Percentiles rank a stretch among this genome's conserved stretches.
Evolutionary conservation across 1,284 basidiomycete genomes (phyloP).

Genomic region (Cutaneotrichosporon cavernicola): DNA sequence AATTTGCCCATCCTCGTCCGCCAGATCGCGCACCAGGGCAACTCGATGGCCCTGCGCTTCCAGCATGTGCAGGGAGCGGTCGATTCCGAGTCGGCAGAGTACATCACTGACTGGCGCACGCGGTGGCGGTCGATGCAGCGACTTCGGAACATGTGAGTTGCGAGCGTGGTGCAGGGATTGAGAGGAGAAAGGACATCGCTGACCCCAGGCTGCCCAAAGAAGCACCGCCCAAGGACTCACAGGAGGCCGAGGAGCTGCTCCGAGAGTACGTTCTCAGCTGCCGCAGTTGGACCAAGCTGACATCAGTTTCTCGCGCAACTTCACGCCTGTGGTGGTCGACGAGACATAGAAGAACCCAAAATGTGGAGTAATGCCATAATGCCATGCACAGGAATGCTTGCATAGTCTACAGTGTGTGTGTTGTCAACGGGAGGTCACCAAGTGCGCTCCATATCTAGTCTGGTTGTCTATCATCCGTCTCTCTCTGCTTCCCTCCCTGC

Average conservation of each 20-base stretch:
- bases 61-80: conserved; percentile 62
- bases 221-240: conserved; percentile 29
- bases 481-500: too few species aligned
- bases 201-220: conserved; percentile 22
- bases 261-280: conserved; percentile 31
- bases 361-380: not conserved
- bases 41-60: conserved; percentile 84
- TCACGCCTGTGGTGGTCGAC: not conserved
- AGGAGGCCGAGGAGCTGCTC: conserved; percentile 37
- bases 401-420: conserved; percentile 5
- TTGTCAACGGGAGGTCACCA: not conserved
- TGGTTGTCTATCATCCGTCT: too few species aligned
- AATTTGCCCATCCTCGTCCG: conserved; percentile 78
- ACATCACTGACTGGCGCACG: conserved; percentile 83
- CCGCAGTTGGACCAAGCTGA: not conserved
- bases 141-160: conserved; percentile 53
- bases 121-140: conserved; percentile 75
- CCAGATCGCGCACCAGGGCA: conserved; percentile 77
- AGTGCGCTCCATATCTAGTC: not conserved
- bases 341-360: conserved; percentile 1
- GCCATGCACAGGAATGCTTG: not conserved
- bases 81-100: conserved; percentile 70
- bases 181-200: conserved; percentile 1
- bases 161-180: not conserved
- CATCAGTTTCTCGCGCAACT: conserved; percentile 16